These are phyloP conservation scores for Penicillium atrosanguineum DNA, from an alignment of 495 filamentous ascomycete genomes.

Conservation along the genomic window DNA sequence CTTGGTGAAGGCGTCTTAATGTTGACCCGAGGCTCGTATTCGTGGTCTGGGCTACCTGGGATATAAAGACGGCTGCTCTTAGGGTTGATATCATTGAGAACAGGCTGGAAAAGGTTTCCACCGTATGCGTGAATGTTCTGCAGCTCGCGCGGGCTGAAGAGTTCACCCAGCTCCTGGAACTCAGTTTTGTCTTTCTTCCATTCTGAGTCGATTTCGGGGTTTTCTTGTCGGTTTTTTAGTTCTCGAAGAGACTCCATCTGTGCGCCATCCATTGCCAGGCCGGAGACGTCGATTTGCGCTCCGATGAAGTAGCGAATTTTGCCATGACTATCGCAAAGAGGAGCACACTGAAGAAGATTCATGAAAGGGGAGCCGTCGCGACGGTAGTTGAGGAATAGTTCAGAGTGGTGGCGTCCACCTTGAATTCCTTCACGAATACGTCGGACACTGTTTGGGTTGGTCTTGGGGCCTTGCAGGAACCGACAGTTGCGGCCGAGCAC, in stretches of 20 bases:
- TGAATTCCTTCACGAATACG: conserved; percentile 56
- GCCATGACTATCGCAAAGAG: conserved; percentile 57
- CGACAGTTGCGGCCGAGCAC: conserved; percentile 60
- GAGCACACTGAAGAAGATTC: conserved; percentile 60
- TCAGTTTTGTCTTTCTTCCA: conserved; percentile 19
- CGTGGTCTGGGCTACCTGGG: conserved; percentile 8
- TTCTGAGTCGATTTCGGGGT: conserved; percentile 1
- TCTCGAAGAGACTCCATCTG: conserved; percentile 12
- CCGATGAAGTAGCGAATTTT: conserved; percentile 16
- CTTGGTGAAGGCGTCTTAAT: not conserved
- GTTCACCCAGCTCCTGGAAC: conserved; percentile 56
- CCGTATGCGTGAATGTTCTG: conserved; percentile 42
- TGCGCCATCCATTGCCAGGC: conserved; percentile 12
- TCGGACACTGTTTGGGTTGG: conserved; percentile 46
- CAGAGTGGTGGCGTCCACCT: conserved; percentile 61
- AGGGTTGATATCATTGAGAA: conserved; percentile 5
- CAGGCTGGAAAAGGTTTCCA: conserved; percentile 34
- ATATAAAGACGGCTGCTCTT: conserved; percentile 10
- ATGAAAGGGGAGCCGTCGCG: conserved; percentile 63
- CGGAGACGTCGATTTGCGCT: conserved; percentile 15
- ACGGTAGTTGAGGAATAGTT: conserved; percentile 66
- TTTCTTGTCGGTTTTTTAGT: not conserved
- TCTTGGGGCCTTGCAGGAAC: conserved; percentile 59
- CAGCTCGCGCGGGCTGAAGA: conserved; percentile 56
- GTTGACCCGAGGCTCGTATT: conserved; percentile 2